phyloP scores from a whole-genome alignment of 73 alveolate species.

The Symbiodinium natans region DNA sequence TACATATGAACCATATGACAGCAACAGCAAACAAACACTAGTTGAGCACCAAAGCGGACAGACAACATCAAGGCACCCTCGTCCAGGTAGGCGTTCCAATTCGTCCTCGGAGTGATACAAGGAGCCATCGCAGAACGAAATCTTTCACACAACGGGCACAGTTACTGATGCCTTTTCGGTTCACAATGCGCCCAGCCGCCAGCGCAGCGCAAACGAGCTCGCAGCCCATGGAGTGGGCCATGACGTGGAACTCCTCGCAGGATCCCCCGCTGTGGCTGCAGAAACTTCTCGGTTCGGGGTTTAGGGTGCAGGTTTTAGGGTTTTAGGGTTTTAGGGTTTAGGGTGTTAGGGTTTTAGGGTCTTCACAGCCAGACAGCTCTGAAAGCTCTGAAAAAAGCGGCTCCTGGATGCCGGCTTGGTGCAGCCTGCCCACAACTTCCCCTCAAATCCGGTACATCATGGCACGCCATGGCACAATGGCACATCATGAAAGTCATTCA shows the following conservation, averaged over 20 bases:
- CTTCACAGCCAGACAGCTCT: too few species aligned
- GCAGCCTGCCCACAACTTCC: background rate
- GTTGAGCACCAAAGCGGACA: too few species aligned
- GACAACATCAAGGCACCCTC: background rate
- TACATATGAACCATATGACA: background rate
- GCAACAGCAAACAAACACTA: background rate
- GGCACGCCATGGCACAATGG: too few species aligned
- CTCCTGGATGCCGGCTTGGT: constrained; percentile 40
- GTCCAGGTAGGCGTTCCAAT: background rate
- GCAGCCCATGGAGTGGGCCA: constrained; percentile 88
- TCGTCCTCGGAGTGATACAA: background rate
- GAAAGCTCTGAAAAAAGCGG: too few species aligned
- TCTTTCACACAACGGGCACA: too few species aligned
- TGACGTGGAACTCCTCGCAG: constrained; percentile 39
- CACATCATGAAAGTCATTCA: too few species aligned
- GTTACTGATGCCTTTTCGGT: too few species aligned
- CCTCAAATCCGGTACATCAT: too few species aligned
- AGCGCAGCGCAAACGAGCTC: constrained; percentile 29
- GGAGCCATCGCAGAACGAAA: too few species aligned
- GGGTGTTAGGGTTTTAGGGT: too few species aligned
- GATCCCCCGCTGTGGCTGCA: background rate
- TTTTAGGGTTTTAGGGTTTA: background rate
- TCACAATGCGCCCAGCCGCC: background rate
- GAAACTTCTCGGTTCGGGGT: background rate
- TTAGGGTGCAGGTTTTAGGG: background rate